Base-by-base conservation (phyloP, 495 filamentous ascomycete genomes). In the Aspergillus kassunensis region DNA sequence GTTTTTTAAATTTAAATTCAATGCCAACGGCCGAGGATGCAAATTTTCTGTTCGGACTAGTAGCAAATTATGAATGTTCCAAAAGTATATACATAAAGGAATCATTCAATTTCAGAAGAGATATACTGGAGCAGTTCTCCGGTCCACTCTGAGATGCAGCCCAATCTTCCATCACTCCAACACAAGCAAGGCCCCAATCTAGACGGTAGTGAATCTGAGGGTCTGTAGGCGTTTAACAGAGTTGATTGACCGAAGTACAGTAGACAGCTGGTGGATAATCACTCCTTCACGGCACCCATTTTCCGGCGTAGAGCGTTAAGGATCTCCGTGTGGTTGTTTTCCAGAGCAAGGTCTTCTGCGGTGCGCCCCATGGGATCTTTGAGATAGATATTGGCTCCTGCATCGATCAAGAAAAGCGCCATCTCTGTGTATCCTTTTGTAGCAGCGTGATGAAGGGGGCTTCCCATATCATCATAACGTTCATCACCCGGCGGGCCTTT, bases 231-330 rank as follows among this genome's bases (percentile, higher is more conserved):
- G 31, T 34, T 34, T 4, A 34, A 15, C 3, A 13, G 31, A 34
- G 31, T 34, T 34, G 31, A 34, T 12, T 34, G 9, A 34, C 13
- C 13, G 31, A 34, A 34, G 31, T 34, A 34, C 31, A 34, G 31
- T 15, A 12, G 31, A 34, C 31, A 12, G 31, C 13, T 34, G n/a
- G 13, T 34, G 13, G 13, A 43, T 13, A 44, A 44, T 20, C 16
- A 44, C 31, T 44, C 42, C 25, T 44, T 31, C 24, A 44, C 25
- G 42, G 39, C 4, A 25, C 24, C 24, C 42, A 31, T 30, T 44
- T 19, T 44, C 42, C 21, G 24, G 24, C 42, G 42, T 20, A 44
- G 42, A 44, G 42, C 42, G 42, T 44, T 5, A n/a, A 44, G 42
- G 42, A 44, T 44, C 25, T 44, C 27, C 10, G 42, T 44, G 20